Conservation (phyloP, 1,284 basidiomycete species). For the Polyporus tsugae region DNA sequence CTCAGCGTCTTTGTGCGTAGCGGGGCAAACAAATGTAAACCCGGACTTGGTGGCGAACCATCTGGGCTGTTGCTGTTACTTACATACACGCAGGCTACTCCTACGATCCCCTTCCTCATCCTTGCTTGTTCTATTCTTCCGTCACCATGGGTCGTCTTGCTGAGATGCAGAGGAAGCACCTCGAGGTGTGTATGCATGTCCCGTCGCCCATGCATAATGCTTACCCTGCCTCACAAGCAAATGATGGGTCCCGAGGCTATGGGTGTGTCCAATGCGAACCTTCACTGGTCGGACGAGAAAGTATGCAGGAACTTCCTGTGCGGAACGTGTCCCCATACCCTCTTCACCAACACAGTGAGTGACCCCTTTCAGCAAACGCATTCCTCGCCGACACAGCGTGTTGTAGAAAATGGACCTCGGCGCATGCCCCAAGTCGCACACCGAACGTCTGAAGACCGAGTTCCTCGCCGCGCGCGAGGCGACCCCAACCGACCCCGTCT, state of each 20-base stretch:
- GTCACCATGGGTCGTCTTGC: slow-evolving; percentile 78
- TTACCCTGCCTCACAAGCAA: slow-evolving; percentile 65
- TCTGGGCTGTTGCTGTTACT: neutral
- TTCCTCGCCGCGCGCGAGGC: slow-evolving; percentile 83
- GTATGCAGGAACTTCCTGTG: slow-evolving; percentile 99
- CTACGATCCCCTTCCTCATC: neutral
- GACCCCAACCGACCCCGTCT: slow-evolving; percentile 80
- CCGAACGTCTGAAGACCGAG: slow-evolving; percentile 93
- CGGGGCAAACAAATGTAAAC: slow-evolving; percentile 27
- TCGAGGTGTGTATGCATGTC: slow-evolving; percentile 67
- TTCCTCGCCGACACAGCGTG: slow-evolving; percentile 6
- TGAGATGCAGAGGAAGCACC: slow-evolving; percentile 93
- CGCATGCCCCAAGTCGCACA: slow-evolving; percentile 96
- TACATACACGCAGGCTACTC: neutral
- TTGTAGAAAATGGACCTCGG: slow-evolving; percentile 99
- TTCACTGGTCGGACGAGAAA: slow-evolving; percentile 97
- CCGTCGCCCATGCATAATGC: neutral
- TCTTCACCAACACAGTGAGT: slow-evolving; percentile 98
- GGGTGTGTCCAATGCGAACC: slow-evolving; percentile 92
- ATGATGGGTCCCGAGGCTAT: slow-evolving; percentile 99
- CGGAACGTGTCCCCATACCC: slow-evolving; percentile 95
- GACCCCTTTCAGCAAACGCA: slow-evolving; percentile 7
- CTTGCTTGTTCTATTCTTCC: neutral
- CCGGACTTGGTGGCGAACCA: slow-evolving; percentile 15
- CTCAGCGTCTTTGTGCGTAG: neutral